Evolutionary conservation across 2,329 filamentous ascomycete species (phyloP).

Genomic region (Trichocomaceae sp.): DNA sequence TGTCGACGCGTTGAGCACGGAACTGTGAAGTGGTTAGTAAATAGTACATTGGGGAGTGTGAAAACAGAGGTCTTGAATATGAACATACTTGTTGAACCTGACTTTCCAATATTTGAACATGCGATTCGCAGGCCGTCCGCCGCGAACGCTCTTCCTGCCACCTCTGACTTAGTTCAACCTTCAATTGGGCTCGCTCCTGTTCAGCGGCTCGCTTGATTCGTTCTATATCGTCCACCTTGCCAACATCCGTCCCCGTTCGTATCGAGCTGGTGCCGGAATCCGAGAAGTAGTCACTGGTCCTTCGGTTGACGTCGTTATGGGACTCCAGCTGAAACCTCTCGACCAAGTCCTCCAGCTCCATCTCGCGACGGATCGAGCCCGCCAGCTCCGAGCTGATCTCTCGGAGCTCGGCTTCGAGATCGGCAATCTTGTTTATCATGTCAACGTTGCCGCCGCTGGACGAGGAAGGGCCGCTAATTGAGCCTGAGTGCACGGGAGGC

Average conservation of each 20-base stretch:
- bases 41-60: background rate
- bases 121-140: slow-evolving; percentile 69
- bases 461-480: slow-evolving; percentile 40
- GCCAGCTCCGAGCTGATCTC: slow-evolving; percentile 91
- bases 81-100: slow-evolving; percentile 59
- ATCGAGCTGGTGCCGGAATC: slow-evolving; percentile 86
- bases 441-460: slow-evolving; percentile 28
- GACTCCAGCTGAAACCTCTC: slow-evolving; percentile 77
- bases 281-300: slow-evolving; percentile 96
- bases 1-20: slow-evolving; percentile 49
- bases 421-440: slow-evolving; percentile 60
- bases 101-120: slow-evolving; percentile 75
- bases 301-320: slow-evolving; percentile 54
- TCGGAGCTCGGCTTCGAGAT: slow-evolving; percentile 89
- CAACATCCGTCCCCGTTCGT: slow-evolving; percentile 49
- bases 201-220: slow-evolving; percentile 76
- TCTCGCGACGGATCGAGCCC: slow-evolving; percentile 84
- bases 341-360: slow-evolving; percentile 91
- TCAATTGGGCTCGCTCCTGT: slow-evolving; percentile 82
- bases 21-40: slow-evolving; percentile 25
- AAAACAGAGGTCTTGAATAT: too few species aligned
- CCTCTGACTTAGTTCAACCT: slow-evolving; percentile 76
- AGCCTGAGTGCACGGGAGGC: slow-evolving; percentile 28
- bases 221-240: slow-evolving; percentile 64
- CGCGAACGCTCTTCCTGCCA: slow-evolving; percentile 77